Evolutionary conservation across 2,329 filamentous ascomycete species (phyloP).

Genomic region (Periconia sp.): DNA sequence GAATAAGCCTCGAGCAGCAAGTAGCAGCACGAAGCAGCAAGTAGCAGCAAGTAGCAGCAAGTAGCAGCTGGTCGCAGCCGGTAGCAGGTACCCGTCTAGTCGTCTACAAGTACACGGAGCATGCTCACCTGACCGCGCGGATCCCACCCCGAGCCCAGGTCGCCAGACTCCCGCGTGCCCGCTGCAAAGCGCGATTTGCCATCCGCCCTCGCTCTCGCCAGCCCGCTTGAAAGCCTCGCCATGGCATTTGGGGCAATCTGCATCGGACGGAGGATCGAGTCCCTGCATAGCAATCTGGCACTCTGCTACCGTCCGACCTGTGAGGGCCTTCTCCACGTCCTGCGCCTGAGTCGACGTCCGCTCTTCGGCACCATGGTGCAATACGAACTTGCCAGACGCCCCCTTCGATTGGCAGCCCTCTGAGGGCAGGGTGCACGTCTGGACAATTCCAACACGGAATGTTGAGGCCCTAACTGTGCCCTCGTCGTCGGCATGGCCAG

Average conservation of each 20-base stretch:
- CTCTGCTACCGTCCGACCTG: conserved; percentile 10
- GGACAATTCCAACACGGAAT: conserved; percentile 24
- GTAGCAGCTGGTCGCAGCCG: too few relatives aligned
- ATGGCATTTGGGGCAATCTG: conserved; percentile 12
- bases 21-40: too few relatives aligned
- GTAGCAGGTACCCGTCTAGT: conserved; percentile 26
- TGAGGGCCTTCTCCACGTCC: conserved; percentile 6
- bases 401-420: conserved; percentile 10
- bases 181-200: conserved; percentile 20
- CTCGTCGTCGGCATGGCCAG: too few relatives aligned
- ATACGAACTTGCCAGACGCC: too few relatives aligned
- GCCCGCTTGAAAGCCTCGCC: conserved; percentile 7
- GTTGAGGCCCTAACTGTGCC: too few relatives aligned
- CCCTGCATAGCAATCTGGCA: conserved; percentile 7
- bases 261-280: conserved; percentile 11
- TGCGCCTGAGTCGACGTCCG: conserved; percentile 12
- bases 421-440: conserved; percentile 19
- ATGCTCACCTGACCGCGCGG: conserved; percentile 43
- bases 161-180: conserved; percentile 15
- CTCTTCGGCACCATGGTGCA: too few relatives aligned
- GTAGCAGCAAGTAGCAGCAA: too few relatives aligned
- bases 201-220: not conserved
- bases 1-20: conserved; percentile 39
- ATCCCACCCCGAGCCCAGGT: conserved; percentile 26
- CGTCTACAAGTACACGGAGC: conserved; percentile 22